Conservation (phyloP, 345 rosid species). For the Odontarrhena argentea region DNA sequence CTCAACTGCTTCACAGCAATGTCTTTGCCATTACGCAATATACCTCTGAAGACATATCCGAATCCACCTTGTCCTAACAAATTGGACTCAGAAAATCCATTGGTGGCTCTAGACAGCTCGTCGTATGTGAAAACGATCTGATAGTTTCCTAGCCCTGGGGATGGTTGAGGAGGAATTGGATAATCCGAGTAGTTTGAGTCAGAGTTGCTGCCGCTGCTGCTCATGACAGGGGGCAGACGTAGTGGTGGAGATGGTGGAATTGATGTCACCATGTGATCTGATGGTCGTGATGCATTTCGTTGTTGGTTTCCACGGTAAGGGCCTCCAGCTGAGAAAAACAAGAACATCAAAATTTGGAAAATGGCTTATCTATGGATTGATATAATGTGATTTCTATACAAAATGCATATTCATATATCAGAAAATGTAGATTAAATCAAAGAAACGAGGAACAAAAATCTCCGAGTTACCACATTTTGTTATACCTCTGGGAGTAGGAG, state of each 20-base stretch:
- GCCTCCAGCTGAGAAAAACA: slow-evolving; percentile 47
- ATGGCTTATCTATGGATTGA: not conserved
- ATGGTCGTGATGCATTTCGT: slow-evolving; percentile 53
- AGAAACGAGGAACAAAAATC: not conserved
- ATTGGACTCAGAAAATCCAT: slow-evolving; percentile 66
- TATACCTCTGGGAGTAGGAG: slow-evolving; percentile 28
- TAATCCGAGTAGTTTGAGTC: slow-evolving; percentile 62
- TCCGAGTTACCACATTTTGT: not conserved
- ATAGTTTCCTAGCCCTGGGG: slow-evolving; percentile 59
- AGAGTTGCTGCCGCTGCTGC: slow-evolving; percentile 56
- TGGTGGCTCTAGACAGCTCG: slow-evolving; percentile 59
- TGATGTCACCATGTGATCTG: slow-evolving; percentile 41
- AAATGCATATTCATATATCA: slow-evolving; percentile 2
- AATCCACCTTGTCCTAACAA: slow-evolving; percentile 75
- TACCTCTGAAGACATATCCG: slow-evolving; percentile 63
- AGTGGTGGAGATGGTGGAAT: slow-evolving; percentile 41
- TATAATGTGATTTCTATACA: not conserved
- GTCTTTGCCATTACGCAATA: slow-evolving; percentile 57
- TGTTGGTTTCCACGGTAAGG: slow-evolving; percentile 60
- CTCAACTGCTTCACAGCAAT: slow-evolving; percentile 67
- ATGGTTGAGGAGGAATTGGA: slow-evolving; percentile 53
- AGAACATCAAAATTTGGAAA: not conserved
- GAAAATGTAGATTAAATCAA: slow-evolving; percentile 13
- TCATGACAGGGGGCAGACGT: slow-evolving; percentile 42
- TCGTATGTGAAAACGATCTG: slow-evolving; percentile 60